These are phyloP conservation scores for Capronia epimyces DNA, from an alignment of 2,329 filamentous ascomycete species.

Conservation along the genomic window DNA sequence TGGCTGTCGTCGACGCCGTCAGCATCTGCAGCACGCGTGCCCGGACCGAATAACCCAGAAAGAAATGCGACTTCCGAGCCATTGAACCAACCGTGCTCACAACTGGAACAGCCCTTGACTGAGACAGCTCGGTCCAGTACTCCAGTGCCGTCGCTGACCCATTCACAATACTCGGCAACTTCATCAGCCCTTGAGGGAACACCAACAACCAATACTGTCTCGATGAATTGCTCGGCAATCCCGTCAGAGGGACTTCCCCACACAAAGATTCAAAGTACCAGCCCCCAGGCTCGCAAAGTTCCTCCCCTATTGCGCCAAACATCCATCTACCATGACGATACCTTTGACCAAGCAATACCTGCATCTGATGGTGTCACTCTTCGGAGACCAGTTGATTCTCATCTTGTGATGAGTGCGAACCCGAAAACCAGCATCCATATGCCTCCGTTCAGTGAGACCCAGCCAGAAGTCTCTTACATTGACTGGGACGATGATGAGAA, in stretches of 20 bases:
- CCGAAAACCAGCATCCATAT: not conserved
- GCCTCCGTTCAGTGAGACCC: not conserved
- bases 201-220: not conserved
- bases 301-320: no score
- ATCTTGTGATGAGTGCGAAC: not conserved
- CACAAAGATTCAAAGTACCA: no score
- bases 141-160: conserved; percentile 21
- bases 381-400: not conserved
- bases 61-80: not conserved
- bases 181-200: not conserved
- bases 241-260: not conserved
- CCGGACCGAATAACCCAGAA: not conserved
- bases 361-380: not conserved
- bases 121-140: conserved; percentile 6
- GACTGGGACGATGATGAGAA: conserved; percentile 25
- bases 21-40: not conserved
- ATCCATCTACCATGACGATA: not conserved
- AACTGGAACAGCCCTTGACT: conserved; percentile 6
- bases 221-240: not conserved
- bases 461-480: conserved; percentile 22
- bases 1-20: conserved; percentile 7
- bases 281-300: no score
- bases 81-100: not conserved
- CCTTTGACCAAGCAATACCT: not conserved
- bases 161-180: conserved; percentile 10